These are phyloP conservation scores for Canna indica DNA, from an alignment of 176 grass and related monocot species.

Conservation along the genomic window DNA sequence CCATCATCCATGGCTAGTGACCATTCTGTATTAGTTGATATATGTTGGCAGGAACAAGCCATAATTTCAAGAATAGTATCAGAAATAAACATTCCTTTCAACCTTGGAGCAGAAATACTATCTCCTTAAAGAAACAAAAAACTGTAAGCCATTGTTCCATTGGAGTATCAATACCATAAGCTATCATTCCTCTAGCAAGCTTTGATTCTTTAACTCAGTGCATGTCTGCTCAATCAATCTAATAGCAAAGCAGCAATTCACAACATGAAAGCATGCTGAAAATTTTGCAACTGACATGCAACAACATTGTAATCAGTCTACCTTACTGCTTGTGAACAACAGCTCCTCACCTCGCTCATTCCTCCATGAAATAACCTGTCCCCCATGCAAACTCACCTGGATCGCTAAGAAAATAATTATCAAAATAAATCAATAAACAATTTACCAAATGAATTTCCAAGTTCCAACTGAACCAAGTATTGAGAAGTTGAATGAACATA, in stretches of 20 bases:
- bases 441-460: background rate
- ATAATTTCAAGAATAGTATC: background rate
- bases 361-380: slow-evolving; percentile 85
- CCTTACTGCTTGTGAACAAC: slow-evolving; percentile 97
- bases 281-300: background rate
- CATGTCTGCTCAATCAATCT: background rate
- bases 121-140: background rate
- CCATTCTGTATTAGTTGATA: background rate
- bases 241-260: background rate
- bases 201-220: background rate
- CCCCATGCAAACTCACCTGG: slow-evolving; percentile 93
- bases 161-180: background rate
- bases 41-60: background rate
- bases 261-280: background rate
- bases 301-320: slow-evolving; percentile 2
- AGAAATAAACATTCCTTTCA: background rate
- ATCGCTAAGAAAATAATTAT: slow-evolving; percentile 23
- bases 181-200: background rate
- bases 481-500: background rate
- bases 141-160: background rate
- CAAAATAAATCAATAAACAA: background rate
- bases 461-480: too few relatives aligned
- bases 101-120: background rate
- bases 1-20: background rate
- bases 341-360: slow-evolving; percentile 87